Evolutionary conservation across 2,329 filamentous ascomycete species (phyloP).

Genomic region (Phyllosticta capitalensis): DNA sequence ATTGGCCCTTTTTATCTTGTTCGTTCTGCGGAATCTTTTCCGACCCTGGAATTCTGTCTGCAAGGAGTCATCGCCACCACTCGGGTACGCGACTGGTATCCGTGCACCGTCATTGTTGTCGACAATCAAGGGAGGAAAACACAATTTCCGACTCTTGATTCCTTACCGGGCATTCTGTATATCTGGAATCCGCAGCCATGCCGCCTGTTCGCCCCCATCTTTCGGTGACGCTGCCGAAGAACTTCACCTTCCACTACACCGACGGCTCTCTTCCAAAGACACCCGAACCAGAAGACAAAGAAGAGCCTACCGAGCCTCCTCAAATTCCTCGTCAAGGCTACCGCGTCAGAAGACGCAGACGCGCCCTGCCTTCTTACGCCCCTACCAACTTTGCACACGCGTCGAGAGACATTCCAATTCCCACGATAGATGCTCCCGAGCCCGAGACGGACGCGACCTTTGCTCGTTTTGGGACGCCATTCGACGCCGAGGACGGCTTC

Average conservation of each 20-base stretch:
- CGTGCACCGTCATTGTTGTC: slow-evolving; percentile 4
- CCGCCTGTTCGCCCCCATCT: slow-evolving; percentile 35
- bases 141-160: slow-evolving; percentile 8
- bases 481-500: slow-evolving; percentile 26
- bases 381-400: slow-evolving; percentile 14
- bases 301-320: slow-evolving; percentile 29
- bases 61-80: slow-evolving; percentile 4
- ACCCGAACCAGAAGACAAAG: slow-evolving; percentile 33
- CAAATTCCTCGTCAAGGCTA: slow-evolving; percentile 38
- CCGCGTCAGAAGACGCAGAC: slow-evolving; percentile 39
- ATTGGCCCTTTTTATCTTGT: neutral
- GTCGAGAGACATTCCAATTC: slow-evolving; percentile 31
- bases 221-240: slow-evolving; percentile 41
- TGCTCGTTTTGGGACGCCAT: slow-evolving; percentile 16
- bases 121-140: slow-evolving; percentile 8
- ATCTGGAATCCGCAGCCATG: slow-evolving; percentile 19
- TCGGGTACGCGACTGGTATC: slow-evolving; percentile 1
- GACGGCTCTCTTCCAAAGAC: slow-evolving; percentile 37
- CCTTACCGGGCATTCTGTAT: slow-evolving; percentile 6
- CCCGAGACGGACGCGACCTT: slow-evolving; percentile 17
- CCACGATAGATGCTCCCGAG: slow-evolving; percentile 42
- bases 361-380: slow-evolving; percentile 21
- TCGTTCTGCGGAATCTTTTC: neutral
- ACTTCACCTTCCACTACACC: slow-evolving; percentile 41
- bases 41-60: slow-evolving; percentile 5